These are phyloP conservation scores for Aspergillus tamarii DNA, from an alignment of 2,329 filamentous ascomycete genomes.

Conservation along the genomic window DNA sequence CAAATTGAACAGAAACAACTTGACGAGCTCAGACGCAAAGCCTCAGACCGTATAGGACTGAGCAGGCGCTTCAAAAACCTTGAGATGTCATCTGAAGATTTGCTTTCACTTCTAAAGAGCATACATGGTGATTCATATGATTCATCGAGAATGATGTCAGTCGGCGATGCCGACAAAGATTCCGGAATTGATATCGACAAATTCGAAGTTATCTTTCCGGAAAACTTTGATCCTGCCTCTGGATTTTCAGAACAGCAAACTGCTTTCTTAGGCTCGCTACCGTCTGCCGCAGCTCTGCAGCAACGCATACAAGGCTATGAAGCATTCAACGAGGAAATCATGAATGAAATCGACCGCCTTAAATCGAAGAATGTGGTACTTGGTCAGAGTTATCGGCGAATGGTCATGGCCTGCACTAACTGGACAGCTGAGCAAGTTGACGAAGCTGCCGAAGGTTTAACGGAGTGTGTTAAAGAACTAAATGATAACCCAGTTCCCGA, in stretches of 20 bases:
- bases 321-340: constrained; percentile 67
- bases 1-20: constrained; percentile 75
- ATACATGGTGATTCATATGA: constrained; percentile 50
- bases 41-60: constrained; percentile 66
- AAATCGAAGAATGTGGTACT: constrained; percentile 80
- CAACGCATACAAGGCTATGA: constrained; percentile 72
- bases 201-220: constrained; percentile 42
- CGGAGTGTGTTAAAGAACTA: constrained; percentile 76
- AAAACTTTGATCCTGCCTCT: constrained; percentile 45
- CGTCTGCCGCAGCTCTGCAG: constrained; percentile 63
- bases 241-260: constrained; percentile 45
- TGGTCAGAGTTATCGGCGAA: constrained; percentile 83
- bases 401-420: constrained; percentile 84
- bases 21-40: constrained; percentile 69
- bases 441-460: constrained; percentile 73
- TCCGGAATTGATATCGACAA: constrained; percentile 39
- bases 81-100: constrained; percentile 70
- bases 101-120: constrained; percentile 60
- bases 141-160: constrained; percentile 48
- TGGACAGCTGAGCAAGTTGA: constrained; percentile 80
- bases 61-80: constrained; percentile 78
- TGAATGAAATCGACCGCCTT: constrained; percentile 69
- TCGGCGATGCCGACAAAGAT: constrained; percentile 54
- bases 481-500: constrained; percentile 65
- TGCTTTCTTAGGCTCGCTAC: constrained; percentile 56